Percentiles rank a stretch among this genome's conserved stretches.
phyloP scores from a whole-genome alignment of 2,329 filamentous ascomycete species.

The Botrytis pseudocinerea region DNA sequence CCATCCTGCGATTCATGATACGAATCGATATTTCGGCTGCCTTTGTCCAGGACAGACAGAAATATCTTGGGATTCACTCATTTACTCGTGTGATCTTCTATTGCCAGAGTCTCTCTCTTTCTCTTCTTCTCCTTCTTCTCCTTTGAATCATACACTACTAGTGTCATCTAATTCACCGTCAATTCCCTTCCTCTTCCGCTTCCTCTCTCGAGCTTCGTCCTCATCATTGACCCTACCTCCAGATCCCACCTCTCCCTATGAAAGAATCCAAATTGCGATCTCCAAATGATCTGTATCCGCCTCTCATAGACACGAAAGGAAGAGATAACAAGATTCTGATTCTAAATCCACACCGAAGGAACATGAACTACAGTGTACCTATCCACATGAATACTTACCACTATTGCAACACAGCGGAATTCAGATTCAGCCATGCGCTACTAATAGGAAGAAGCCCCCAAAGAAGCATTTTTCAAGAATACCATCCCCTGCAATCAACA shows the following conservation, averaged over 20 bases:
- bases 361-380: background rate
- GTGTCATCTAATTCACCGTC: background rate
- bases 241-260: too few species aligned
- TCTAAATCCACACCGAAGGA: background rate
- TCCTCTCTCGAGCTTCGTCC: too few species aligned
- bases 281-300: background rate
- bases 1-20: background rate
- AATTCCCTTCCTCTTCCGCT: background rate
- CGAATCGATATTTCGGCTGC: background rate
- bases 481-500: too few species aligned
- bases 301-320: too few species aligned
- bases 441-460: too few species aligned
- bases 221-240: background rate
- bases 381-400: too few species aligned
- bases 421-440: background rate
- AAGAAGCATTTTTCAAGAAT: too few species aligned
- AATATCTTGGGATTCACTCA: background rate
- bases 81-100: too few species aligned
- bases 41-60: accelerated
- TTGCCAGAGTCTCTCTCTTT: background rate
- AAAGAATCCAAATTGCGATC: background rate
- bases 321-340: background rate
- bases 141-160: background rate
- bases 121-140: background rate
- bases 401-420: background rate